Evolutionary conservation across 2,329 filamentous ascomycete species (phyloP).

Genomic region (Davidsoniella australis): DNA sequence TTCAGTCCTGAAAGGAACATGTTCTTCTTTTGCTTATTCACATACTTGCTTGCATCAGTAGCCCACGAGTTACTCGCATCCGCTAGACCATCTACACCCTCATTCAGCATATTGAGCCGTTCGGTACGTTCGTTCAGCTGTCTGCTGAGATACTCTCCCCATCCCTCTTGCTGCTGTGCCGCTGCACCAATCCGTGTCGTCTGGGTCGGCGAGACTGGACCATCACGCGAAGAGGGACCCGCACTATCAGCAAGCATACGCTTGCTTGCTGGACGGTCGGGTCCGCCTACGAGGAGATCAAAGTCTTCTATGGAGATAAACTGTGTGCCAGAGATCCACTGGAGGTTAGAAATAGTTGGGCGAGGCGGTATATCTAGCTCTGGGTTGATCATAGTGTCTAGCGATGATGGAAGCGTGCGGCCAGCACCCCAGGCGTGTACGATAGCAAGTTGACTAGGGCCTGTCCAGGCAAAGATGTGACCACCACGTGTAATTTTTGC

Average conservation of each 20-base stretch:
- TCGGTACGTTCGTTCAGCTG: constrained; percentile 85
- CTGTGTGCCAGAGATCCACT: constrained; percentile 94
- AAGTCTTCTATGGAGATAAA: constrained; percentile 75
- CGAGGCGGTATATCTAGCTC: constrained; percentile 56
- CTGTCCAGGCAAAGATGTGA: constrained; percentile 73
- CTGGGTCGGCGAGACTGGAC: constrained; percentile 15
- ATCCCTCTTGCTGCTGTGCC: constrained; percentile 36
- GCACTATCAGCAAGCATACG: constrained; percentile 63
- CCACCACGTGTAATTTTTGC: constrained; percentile 60
- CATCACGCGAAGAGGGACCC: constrained; percentile 18
- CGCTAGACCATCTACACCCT: constrained; percentile 69
- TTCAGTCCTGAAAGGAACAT: constrained; percentile 55
- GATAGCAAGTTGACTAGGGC: constrained; percentile 69
- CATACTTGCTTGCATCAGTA: constrained; percentile 74
- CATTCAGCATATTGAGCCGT: constrained; percentile 64
- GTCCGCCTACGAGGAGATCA: constrained; percentile 77
- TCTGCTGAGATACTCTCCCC: constrained; percentile 66
- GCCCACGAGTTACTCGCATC: constrained; percentile 71
- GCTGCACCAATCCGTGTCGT: constrained; percentile 12
- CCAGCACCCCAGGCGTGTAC: constrained; percentile 75
- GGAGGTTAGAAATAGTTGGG: constrained; percentile 84
- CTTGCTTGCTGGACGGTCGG: constrained; percentile 74
- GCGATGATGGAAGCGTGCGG: constrained; percentile 38
- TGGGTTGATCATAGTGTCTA: constrained; percentile 69
- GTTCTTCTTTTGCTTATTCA: constrained; percentile 74